These are phyloP conservation scores for Neohortaea acidophila DNA, from an alignment of 495 filamentous ascomycete species.

Conservation along the genomic window DNA sequence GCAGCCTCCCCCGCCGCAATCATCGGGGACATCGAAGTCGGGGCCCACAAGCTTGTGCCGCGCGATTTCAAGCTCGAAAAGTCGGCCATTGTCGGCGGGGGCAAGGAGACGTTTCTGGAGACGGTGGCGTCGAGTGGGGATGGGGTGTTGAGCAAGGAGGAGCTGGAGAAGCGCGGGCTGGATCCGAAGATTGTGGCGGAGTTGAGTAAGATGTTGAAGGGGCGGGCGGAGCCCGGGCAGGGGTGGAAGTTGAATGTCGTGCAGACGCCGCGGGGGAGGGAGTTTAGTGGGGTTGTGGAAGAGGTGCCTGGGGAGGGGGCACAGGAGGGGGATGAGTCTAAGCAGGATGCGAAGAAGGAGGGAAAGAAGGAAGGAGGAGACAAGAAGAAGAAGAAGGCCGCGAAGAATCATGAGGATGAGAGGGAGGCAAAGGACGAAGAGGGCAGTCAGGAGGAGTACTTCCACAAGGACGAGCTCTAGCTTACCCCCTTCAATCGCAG, in stretches of 20 bases:
- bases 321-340: constrained; percentile 29
- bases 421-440: constrained; percentile 21
- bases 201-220: constrained; percentile 42
- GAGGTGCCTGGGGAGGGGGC: constrained; percentile 35
- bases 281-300: constrained; percentile 38
- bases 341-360: constrained; percentile 35
- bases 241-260: constrained; percentile 47
- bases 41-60: constrained; percentile 39
- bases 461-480: constrained; percentile 43
- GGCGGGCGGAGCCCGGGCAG: constrained; percentile 35
- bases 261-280: constrained; percentile 34
- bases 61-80: constrained; percentile 43
- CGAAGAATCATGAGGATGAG: constrained; percentile 10
- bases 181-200: constrained; percentile 48
- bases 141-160: constrained; percentile 40
- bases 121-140: constrained; percentile 31
- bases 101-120: constrained; percentile 32
- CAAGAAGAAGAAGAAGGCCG: constrained; percentile 6
- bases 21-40: constrained; percentile 46
- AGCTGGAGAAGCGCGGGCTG: constrained; percentile 54
- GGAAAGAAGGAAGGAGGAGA: constrained; percentile 9
- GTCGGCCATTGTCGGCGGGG: constrained; percentile 40
- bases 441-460: constrained; percentile 39
- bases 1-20: constrained; percentile 11
- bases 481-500: too few relatives aligned